Base-by-base conservation (phyloP, 169 alveolate species). In the Plasmodium vinckei region DNA sequence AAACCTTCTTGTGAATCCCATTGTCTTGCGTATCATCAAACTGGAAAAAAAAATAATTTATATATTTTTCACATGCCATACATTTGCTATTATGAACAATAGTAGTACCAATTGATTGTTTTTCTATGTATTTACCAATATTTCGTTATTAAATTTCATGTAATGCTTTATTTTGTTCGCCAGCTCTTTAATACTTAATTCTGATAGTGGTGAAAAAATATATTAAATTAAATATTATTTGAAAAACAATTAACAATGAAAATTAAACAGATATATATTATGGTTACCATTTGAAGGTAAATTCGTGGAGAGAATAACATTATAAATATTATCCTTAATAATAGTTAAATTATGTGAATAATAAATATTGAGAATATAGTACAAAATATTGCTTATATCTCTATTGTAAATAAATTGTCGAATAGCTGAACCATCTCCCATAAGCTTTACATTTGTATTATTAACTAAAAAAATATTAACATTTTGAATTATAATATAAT, bases 1-100 rank as follows among this genome's bases (percentile, higher is more conserved):
- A 53, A 82, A 82, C 90, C 90, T 82, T 82, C 39, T 71, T 70
- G 17, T 82, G 90, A 82, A 82, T 82, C 56, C 79, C 90, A 71
- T 67, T 82, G 47, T 82, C 90, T 46, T 68, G 44, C 23, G 72
- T 82, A 42, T 44, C 53, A 47, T 82, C 90, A 61, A 82, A 82
- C 90, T 82, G 44, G 42, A 19, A 23, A 51, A 47, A 53, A 64
- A 56, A 17, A 0, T 27, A 65, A 13, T 54, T 15, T 69, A 49
- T 49, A 9, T 9, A 19, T 15, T 47, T n/a, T 47, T 7, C 27
- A 12, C 51, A 10, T 42, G 13, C 49, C n/a, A 21, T 15, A 54
- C 61, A 27, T 53, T 54, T 56, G 15, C 10, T 19, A 21, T 13
- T 33, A 57, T 73, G 42, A 33, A 33, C 7, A 33, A 33, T 33